phyloP scores from a whole-genome alignment of 768 basidiomycete genomes.

The Mycena pura region DNA sequence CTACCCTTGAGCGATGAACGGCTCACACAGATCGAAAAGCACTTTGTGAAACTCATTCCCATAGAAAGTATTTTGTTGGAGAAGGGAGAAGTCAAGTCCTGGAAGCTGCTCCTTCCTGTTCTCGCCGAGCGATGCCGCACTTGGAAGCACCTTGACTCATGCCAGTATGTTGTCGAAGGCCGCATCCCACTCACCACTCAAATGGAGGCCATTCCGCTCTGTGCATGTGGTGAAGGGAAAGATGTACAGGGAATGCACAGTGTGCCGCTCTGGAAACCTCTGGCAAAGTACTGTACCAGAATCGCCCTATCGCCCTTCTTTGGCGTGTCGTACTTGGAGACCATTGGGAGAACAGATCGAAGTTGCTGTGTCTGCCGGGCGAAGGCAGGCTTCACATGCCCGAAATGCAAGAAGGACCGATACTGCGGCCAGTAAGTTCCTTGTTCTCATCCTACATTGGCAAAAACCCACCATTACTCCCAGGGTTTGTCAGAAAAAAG shows the following conservation, averaged over 20 bases:
- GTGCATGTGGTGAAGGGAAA: constrained; percentile 60
- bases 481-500: constrained; percentile 41
- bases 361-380: constrained; percentile 39
- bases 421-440: too few species aligned
- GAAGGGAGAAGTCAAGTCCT: constrained; percentile 47
- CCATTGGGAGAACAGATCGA: constrained; percentile 28
- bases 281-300: constrained; percentile 54
- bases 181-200: constrained; percentile 48
- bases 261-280: constrained; percentile 41
- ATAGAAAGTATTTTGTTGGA: constrained; percentile 27
- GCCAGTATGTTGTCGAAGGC: constrained; percentile 49
- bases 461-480: too few species aligned
- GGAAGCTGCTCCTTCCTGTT: constrained; percentile 59
- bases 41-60: constrained; percentile 15
- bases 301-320: constrained; percentile 59
- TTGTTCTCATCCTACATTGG: too few species aligned
- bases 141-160: constrained; percentile 54
- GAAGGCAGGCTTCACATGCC: constrained; percentile 34
- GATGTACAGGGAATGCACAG: constrained; percentile 46
- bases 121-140: constrained; percentile 60
- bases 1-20: constrained; percentile 41
- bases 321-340: constrained; percentile 51
- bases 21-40: constrained; percentile 20
- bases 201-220: constrained; percentile 49
- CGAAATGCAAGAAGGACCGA: constrained; percentile 33